Base-by-base conservation (phyloP, 2,329 filamentous ascomycete genomes). In the Monosporascus sp. region DNA sequence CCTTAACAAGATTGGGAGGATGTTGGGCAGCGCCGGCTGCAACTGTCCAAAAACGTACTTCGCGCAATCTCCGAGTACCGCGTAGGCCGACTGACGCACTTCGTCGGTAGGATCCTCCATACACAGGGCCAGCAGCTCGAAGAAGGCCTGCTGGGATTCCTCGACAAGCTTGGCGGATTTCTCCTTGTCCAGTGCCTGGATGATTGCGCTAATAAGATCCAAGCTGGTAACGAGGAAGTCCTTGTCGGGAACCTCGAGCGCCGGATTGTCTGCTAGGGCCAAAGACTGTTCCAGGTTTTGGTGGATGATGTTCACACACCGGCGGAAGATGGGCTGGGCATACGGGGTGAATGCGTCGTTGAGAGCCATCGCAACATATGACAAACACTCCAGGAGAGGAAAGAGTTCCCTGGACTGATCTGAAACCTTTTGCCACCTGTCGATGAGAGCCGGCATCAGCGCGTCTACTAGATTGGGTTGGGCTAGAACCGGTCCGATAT, bases 171-270 rank as follows among this genome's bases (percentile, higher is more conserved):
- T 82, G n/a, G 83, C 79, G 52, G 89, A 89, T 72, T 90, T 87
- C 47, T 81, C 74, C 48, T 81, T 77, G 48, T 90, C 85, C 7
- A 99, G 81, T 2, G 92, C 91, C 69, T 99, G 94, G 52, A 99
- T 89, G 61, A 97, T 90, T 26, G 92, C 88, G 67, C 92, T 96
- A 52, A 99, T 75, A 16, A 99, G 84, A 68, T 99, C 94, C 55
- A 99, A 79, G 65, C 91, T 96, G 31, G 94, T 97, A 48, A 99
- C 88, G 56, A 97, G 77, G 74, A 97, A 99, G 72, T 99, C 94
- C 76, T 97, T 97, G 71, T 97, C 92, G 1, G 94, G 93, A 49
- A 82, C 78, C 54, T 97, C 92, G 40, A 89, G 72, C 8, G 77
- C 75, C 5, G 82, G 75, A 66, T 93, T 89, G 61, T 81, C 83